Evolutionary conservation across 352 stramenopile genomes (phyloP).

Genomic region (Globisporangium megalacanthum): DNA sequence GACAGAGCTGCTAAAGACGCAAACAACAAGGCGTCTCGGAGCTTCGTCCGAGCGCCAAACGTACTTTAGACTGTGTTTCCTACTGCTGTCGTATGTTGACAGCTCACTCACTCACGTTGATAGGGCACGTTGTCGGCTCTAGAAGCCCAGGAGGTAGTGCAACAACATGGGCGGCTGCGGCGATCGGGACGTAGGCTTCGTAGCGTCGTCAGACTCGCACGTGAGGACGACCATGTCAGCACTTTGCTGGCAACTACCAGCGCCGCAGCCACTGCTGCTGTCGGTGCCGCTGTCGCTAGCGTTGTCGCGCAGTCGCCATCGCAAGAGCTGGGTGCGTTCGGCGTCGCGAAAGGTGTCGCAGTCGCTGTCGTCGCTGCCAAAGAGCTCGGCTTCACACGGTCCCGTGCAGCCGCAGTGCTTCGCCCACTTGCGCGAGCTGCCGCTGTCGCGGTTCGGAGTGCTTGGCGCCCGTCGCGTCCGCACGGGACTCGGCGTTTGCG

Average conservation of each 20-base stretch:
- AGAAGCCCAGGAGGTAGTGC: slow-evolving; percentile 14
- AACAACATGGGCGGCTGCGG: slow-evolving; percentile 7
- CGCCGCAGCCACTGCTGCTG: background rate
- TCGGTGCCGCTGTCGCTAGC: background rate
- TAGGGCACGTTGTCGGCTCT: background rate
- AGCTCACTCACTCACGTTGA: too few relatives aligned
- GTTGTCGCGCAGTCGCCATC: background rate
- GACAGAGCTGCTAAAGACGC: too few relatives aligned
- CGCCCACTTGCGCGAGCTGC: slow-evolving; percentile 6
- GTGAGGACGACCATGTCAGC: too few relatives aligned
- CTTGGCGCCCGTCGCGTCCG: slow-evolving; percentile 3
- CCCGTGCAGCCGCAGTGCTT: slow-evolving; percentile 9
- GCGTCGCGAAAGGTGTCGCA: slow-evolving; percentile 5
- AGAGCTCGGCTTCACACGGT: slow-evolving; percentile 4
- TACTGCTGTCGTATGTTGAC: too few relatives aligned
- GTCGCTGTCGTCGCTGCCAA: slow-evolving; percentile 6
- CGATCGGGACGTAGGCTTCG: background rate
- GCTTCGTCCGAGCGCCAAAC: too few relatives aligned
- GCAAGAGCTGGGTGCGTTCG: background rate
- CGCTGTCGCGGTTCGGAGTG: background rate
- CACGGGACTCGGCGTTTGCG: background rate
- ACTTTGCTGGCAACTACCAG: too few relatives aligned
- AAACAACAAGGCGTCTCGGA: too few relatives aligned
- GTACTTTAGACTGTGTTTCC: too few relatives aligned
- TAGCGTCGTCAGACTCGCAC: too few relatives aligned